Evolutionary conservation across 306 rosid species (phyloP).

Genomic region (Cicer chorassanicum): DNA sequence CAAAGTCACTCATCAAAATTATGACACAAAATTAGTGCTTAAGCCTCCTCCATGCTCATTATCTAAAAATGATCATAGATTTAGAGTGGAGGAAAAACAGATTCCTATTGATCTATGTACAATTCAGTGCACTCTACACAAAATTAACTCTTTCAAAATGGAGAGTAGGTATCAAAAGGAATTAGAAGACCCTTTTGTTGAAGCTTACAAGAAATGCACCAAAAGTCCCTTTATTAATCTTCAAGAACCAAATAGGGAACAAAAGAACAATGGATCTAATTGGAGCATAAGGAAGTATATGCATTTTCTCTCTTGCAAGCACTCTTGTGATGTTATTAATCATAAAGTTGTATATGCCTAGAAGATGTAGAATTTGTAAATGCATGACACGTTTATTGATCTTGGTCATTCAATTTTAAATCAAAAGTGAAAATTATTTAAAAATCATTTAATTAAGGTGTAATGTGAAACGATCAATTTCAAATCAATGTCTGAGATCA

Average conservation of each 20-base stretch:
- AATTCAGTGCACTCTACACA: slow-evolving; percentile 22
- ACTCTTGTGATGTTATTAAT: slow-evolving; percentile 39
- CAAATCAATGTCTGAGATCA: not conserved
- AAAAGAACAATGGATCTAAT: slow-evolving; percentile 30
- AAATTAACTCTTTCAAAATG: slow-evolving; percentile 25
- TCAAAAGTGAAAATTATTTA: not conserved
- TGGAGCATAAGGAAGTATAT: slow-evolving; percentile 43
- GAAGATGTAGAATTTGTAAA: not conserved
- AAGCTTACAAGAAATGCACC: slow-evolving; percentile 62
- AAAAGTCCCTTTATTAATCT: slow-evolving; percentile 40
- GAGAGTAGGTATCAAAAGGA: slow-evolving; percentile 35
- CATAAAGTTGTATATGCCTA: not conserved
- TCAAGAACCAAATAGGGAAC: not conserved
- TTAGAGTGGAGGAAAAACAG: not conserved
- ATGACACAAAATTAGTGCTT: slow-evolving; percentile 27
- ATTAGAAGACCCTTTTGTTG: slow-evolving; percentile 60
- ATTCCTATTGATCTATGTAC: slow-evolving; percentile 10
- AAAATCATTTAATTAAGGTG: not conserved
- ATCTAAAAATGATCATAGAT: not conserved
- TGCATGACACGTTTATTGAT: not conserved
- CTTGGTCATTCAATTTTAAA: not conserved
- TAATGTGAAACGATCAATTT: not conserved
- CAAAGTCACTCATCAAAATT: slow-evolving; percentile 31
- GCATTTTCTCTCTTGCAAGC: slow-evolving; percentile 46
- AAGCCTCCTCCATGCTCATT: slow-evolving; percentile 54